Evolutionary conservation across 805 yeast species (phyloP), one percentile per base, ranked within the genome.

Genomic region (Maudiozyma barnettii): DNA sequence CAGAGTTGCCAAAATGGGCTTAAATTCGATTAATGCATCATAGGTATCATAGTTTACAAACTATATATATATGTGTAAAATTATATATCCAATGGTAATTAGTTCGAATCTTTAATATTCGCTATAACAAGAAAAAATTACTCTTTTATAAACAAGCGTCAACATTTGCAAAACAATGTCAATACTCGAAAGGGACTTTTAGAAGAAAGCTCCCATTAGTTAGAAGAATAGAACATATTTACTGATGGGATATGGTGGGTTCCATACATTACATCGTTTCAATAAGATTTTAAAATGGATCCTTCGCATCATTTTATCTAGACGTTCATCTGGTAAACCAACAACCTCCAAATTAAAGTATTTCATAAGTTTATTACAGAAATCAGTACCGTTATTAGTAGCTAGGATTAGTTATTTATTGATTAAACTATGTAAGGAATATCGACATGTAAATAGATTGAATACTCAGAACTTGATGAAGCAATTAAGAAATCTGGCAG

Each of bases 1-100:
- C 81, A 0, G 58, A 55, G 1, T 45, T 59, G 18, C 85, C 85
- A 0, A 31, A 41, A 0, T 79, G 85, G 84, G 61, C 69, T 1
- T 7, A 7, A 35, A 35, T 8, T 3, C 10, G 30, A 26, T 4
- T 9, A 12, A 26, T 26, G 10, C 30, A 3, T 26, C 10, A 26
- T 26, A 26, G 8, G 30, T 12, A 26, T 26, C 30, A 3, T 9
- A 9, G 8, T 26, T 12, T 9, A 26, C 30, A 3, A 26, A 26
- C 10, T 26, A 12, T 26, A 26, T 4, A 26, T 26, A 26, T 26
- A 4, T n/a, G n/a, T n/a, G n/a, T 26, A 26, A 12, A 26, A 26
- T 12, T 26, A 9, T 26, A 26, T 26, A 26, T 26, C 8, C 8
- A 6, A 12, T 26, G 2, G 8, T 26, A 26, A 26, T 26, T 26